These are phyloP conservation scores for Leccinum holopus DNA, from an alignment of 1,284 basidiomycete genomes.

Conservation along the genomic window DNA sequence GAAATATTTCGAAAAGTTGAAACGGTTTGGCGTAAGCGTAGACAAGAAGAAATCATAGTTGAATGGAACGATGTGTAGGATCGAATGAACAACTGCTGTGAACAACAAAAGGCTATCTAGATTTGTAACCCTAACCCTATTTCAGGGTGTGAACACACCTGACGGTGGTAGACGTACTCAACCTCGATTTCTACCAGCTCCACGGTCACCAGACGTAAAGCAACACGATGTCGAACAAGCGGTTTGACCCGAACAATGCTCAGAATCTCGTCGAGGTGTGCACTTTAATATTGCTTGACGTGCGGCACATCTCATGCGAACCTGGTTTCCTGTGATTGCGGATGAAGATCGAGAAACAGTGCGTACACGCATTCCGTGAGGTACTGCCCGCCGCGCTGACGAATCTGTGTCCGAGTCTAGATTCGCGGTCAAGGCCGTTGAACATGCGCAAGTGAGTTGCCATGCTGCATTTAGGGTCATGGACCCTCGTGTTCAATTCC, in stretches of 20 bases:
- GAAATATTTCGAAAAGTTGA: slow-evolving; percentile 81
- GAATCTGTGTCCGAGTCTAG: slow-evolving; percentile 38
- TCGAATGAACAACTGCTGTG: background rate
- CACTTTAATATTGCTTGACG: slow-evolving; percentile 10
- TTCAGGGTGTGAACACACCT: slow-evolving; percentile 3
- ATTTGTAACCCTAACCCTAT: slow-evolving; percentile 29
- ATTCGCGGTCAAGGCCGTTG: slow-evolving; percentile 96
- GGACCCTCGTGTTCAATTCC: slow-evolving; percentile 8
- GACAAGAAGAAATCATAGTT: slow-evolving; percentile 38
- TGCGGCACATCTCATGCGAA: slow-evolving; percentile 20
- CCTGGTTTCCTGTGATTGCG: slow-evolving; percentile 2
- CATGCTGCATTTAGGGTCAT: slow-evolving; percentile 2
- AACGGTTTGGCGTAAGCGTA: slow-evolving; percentile 57
- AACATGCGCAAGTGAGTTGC: slow-evolving; percentile 81
- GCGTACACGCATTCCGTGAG: slow-evolving; percentile 35
- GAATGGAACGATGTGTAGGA: background rate
- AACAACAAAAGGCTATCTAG: background rate
- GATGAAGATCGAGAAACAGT: slow-evolving; percentile 93
- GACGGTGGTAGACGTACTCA: background rate
- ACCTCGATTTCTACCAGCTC: slow-evolving; percentile 39
- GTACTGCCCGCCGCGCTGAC: slow-evolving; percentile 21
- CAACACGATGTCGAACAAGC: slow-evolving; percentile 32
- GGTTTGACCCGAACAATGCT: slow-evolving; percentile 83
- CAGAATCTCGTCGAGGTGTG: slow-evolving; percentile 85
- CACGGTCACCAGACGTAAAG: slow-evolving; percentile 24